Base-by-base conservation (phyloP, 768 basidiomycete genomes). In the Termitomyces titanicus region DNA sequence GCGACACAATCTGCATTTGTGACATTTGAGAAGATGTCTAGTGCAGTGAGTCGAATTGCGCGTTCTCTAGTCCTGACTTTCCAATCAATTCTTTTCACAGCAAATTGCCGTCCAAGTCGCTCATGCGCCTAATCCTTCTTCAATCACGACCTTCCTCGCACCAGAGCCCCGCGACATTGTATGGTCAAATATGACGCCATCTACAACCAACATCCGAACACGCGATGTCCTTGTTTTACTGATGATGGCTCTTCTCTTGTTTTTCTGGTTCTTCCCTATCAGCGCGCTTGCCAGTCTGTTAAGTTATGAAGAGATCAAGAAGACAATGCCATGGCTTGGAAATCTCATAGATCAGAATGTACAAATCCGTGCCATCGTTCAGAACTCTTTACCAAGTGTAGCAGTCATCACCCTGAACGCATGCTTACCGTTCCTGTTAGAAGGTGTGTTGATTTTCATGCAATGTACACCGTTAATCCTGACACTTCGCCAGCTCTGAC, bases 131-230 rank as follows among this genome's bases (percentile, higher is more conserved):
- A 79, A 79, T 50, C 87, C 87, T 15, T 79, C 78, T 50, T 80
- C 85, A 67, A 79, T 81, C 49, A 78, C 78, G 31, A 95, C 92
- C 11, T 80, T 76, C 55, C 81, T 83, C 18, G 94, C 96, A 0
- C 96, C 96, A 0, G 95, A 98, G 66, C 95, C 96, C 10, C 83
- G 96, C 46, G 96, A 98, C 68, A 91, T 98, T 53, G 84, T 98
- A 18, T 99, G 97, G 97, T 77, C 86, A 29, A 94, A 94, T 61
- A 88, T 98, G 74, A 76, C 85, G 2, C 82, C 87, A 20, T 81
- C 91, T 0, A 73, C 75, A 1, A 65, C 77, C 15, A 73, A 82
- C 33, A 74, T 85, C 17, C 78, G 82, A 44, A 76, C 84, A 3
- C 85, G 97, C 27, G 84, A 92, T 40, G 54, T 86, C 33, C 65